A percentile compares a stretch with the other conserved stretches of the same genome.
Evolutionary conservation across 441 rosid genomes (phyloP).

Genomic region (Flueggea neowawraea): DNA sequence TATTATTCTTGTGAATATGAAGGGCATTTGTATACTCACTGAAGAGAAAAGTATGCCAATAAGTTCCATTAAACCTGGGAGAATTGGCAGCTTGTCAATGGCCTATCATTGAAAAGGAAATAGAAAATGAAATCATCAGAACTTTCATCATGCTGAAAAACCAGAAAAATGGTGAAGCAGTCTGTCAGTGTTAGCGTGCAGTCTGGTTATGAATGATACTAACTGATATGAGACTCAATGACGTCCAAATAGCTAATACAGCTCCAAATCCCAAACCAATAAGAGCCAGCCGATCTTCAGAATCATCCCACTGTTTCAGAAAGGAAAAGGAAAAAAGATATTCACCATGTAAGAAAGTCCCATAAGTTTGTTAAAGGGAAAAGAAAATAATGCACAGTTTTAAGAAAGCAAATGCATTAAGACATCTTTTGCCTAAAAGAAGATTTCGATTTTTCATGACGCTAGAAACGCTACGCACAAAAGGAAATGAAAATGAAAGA

Average conservation of each 20-base stretch:
- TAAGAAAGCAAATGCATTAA: not conserved
- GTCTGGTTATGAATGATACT: not conserved
- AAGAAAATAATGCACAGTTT: not conserved
- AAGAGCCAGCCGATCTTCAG: constrained; percentile 80
- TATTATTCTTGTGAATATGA: not conserved
- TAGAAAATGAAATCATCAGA: constrained; percentile 5
- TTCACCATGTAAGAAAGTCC: not conserved
- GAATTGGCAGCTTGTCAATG: constrained; percentile 69
- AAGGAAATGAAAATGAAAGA: not conserved
- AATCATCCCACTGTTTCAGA: constrained; percentile 60
- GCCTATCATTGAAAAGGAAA: constrained; percentile 32
- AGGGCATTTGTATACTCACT: constrained; percentile 37
- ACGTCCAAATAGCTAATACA: constrained; percentile 74
- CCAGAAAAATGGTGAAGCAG: not conserved
- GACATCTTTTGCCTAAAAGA: not conserved
- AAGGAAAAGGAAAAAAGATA: constrained; percentile 7
- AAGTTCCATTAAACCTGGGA: constrained; percentile 65
- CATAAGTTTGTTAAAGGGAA: not conserved
- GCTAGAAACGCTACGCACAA: not conserved
- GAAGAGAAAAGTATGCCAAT: constrained; percentile 69
- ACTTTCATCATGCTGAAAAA: not conserved
- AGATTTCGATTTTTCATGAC: not conserved
- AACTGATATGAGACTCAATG: constrained; percentile 65
- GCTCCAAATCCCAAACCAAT: constrained; percentile 79
- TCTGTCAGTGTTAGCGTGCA: not conserved